Evolutionary conservation across 805 yeast genomes (phyloP).

Genomic region (Pichia nakasei): DNA sequence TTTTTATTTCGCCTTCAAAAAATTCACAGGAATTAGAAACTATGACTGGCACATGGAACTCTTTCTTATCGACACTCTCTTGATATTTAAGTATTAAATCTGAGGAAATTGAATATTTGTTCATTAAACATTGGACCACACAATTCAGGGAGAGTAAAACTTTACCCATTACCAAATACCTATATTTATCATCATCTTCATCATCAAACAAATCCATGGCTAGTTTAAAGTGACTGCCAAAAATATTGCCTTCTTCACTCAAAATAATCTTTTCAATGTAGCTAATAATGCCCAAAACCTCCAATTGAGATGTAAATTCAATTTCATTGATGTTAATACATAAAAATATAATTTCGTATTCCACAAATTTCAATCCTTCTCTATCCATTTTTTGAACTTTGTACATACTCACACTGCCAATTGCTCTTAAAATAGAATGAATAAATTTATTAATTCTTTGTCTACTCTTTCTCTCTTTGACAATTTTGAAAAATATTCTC

Average conservation of each 20-base stretch:
- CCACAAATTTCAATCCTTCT: constrained; percentile 10
- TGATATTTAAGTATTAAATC: constrained; percentile 16
- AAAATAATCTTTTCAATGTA: constrained; percentile 36
- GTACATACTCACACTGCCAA: constrained; percentile 19
- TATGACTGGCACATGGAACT: constrained; percentile 5
- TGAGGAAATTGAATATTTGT: constrained; percentile 15
- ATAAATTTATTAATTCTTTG: constrained; percentile 35
- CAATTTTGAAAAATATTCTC: constrained; percentile 32
- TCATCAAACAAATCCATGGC: constrained; percentile 13
- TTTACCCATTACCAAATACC: constrained; percentile 11
- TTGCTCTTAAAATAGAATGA: constrained; percentile 24
- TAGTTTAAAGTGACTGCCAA: constrained; percentile 3
- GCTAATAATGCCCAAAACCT: constrained; percentile 36
- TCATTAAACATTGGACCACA: constrained; percentile 10
- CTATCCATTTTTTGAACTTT: constrained; percentile 2
- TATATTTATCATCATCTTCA: constrained; percentile 9
- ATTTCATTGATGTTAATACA: constrained; percentile 32
- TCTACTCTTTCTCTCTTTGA: constrained; percentile 29
- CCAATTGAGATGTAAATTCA: constrained; percentile 39
- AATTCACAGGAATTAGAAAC: background rate
- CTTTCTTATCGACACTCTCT: constrained; percentile 15
- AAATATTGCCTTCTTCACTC: constrained; percentile 31
- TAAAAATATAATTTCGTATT: constrained; percentile 27
- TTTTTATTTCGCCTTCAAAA: constrained; percentile 11
- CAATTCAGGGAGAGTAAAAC: constrained; percentile 12